Evolutionary conservation across 1,284 basidiomycete genomes (phyloP).

Genomic region (Pseudozyma sp.): DNA sequence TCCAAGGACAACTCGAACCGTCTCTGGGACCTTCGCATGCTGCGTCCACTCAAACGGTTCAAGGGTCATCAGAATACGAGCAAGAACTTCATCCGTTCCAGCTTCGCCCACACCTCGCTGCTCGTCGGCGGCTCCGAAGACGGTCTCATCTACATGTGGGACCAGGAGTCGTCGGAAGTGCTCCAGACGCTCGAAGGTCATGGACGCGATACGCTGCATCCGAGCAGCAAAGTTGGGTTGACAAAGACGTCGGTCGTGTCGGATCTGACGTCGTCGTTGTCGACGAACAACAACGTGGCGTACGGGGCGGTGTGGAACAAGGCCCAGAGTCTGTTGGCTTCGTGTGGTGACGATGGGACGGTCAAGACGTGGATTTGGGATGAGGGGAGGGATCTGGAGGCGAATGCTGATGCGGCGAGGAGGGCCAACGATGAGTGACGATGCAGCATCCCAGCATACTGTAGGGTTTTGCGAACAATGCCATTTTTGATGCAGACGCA

Average conservation of each 20-base stretch:
- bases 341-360: conserved; percentile 71
- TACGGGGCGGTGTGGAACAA: conserved; percentile 71
- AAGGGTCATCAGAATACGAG: conserved; percentile 72
- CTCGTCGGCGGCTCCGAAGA: conserved; percentile 71
- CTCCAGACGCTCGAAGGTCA: conserved; percentile 67
- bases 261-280: conserved; percentile 29
- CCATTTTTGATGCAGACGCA: too few species aligned
- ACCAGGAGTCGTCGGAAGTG: conserved; percentile 64
- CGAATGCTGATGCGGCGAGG: conserved; percentile 29
- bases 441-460: background rate
- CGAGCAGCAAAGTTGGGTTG: background rate
- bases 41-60: conserved; percentile 70
- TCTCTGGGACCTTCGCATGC: conserved; percentile 65
- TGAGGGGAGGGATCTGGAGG: conserved; percentile 41
- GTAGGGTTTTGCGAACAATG: too few species aligned
- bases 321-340: conserved; percentile 68
- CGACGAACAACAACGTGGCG: conserved; percentile 63
- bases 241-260: conserved; percentile 16
- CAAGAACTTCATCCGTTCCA: conserved; percentile 71
- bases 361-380: conserved; percentile 70
- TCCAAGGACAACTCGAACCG: conserved; percentile 71
- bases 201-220: conserved; percentile 35
- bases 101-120: conserved; percentile 70
- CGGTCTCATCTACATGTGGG: conserved; percentile 67
- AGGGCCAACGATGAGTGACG: conserved; percentile 19